phyloP scores from a whole-genome alignment of 225 moss, liverwort and hornwort genomes.

The Climacium dendroides region DNA sequence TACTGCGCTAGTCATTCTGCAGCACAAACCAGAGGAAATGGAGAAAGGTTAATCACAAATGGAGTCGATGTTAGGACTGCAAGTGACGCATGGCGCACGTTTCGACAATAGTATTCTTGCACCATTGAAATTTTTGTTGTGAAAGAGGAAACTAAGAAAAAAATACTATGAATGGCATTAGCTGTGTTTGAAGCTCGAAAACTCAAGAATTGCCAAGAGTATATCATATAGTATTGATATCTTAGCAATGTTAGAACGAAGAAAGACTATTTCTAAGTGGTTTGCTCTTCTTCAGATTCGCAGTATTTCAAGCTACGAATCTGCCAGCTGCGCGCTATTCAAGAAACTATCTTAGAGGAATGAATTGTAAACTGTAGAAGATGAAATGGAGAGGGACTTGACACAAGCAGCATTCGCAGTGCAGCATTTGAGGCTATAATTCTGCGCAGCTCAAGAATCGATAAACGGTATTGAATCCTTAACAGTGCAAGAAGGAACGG shows the following conservation, averaged over 20 bases:
- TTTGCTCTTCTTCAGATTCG: not conserved
- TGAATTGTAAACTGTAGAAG: not conserved
- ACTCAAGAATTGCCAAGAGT: not conserved
- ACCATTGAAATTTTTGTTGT: not conserved
- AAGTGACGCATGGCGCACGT: not conserved
- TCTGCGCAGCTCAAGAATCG: not conserved
- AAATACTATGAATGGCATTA: too few species aligned
- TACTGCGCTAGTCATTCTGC: constrained; percentile 13
- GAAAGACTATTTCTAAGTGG: not conserved
- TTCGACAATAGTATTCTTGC: not conserved
- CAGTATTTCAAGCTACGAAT: not conserved
- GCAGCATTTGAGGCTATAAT: not conserved
- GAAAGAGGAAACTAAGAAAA: not conserved
- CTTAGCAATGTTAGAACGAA: too few species aligned
- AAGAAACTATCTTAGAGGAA: not conserved
- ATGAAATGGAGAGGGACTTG: not conserved
- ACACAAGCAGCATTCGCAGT: not conserved
- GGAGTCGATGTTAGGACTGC: not conserved
- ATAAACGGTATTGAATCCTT: not conserved
- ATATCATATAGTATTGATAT: not conserved
- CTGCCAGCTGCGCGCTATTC: not conserved
- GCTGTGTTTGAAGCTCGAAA: not conserved
- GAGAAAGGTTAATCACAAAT: not conserved
- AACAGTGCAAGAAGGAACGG: not conserved
- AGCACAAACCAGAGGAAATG: not conserved